Evolutionary conservation across 2,329 filamentous ascomycete species (phyloP).

Genomic region (Nemania abortiva): DNA sequence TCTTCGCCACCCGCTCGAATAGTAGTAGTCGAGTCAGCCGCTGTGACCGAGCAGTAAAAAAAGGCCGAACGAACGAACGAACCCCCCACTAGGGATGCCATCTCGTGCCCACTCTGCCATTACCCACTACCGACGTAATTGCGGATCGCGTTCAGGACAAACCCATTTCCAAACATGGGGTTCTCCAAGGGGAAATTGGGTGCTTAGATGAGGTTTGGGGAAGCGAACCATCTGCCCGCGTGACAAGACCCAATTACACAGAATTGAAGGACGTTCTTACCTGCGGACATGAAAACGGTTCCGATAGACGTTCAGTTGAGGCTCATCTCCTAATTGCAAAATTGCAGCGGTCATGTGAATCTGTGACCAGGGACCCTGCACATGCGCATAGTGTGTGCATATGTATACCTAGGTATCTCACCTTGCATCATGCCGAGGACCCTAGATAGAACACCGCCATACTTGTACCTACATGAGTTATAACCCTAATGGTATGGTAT

Average conservation of each 20-base stretch:
- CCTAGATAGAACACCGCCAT: conserved; percentile 6
- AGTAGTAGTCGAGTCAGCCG: conserved; percentile 24
- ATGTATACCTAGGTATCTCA: conserved; percentile 8
- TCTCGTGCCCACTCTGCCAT: conserved; percentile 6
- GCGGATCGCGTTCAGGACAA: conserved; percentile 12
- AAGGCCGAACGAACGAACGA: not conserved
- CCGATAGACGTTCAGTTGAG: conserved; percentile 20
- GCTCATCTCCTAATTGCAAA: conserved; percentile 23
- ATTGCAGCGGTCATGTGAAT: conserved; percentile 32
- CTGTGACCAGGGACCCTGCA: conserved; percentile 15
- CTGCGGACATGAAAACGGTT: not conserved
- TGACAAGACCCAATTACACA: not conserved
- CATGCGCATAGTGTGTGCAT: not conserved
- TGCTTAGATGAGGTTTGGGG: not conserved
- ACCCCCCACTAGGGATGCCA: conserved; percentile 18
- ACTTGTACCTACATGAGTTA: not conserved
- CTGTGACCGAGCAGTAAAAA: conserved; percentile 3
- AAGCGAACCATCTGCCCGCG: not conserved
- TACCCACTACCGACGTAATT: conserved; percentile 1
- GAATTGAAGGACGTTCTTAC: not conserved
- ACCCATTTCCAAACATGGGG: not conserved
- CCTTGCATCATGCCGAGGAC: conserved; percentile 33
- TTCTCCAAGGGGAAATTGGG: conserved; percentile 10
- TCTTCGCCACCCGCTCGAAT: conserved; percentile 15
- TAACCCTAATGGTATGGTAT: not conserved